A percentile compares a stretch with the other conserved stretches of the same genome.
phyloP scores from a whole-genome alignment of 192 early-diverging fungal species.

The Coemansia sp. region DNA sequence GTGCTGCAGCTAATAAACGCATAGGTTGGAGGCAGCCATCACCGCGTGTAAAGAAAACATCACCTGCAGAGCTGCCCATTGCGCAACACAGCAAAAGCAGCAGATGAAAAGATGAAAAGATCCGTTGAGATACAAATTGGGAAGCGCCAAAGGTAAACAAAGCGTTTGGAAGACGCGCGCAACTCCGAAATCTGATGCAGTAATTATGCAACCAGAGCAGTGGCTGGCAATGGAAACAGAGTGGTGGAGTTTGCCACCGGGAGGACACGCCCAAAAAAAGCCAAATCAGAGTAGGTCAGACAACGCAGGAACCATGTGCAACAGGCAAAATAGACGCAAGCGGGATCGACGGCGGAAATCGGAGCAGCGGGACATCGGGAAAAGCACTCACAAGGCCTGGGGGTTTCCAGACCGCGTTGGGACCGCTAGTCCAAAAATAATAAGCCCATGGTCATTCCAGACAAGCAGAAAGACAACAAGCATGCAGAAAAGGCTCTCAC shows the following conservation, averaged over 20 bases:
- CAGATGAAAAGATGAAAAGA: too few species aligned
- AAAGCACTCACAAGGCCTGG: too few species aligned
- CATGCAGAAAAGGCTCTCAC: not conserved
- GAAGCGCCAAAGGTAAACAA: constrained; percentile 1
- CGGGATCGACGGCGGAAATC: constrained; percentile 4
- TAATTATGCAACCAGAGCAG: not conserved
- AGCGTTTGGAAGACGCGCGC: not conserved
- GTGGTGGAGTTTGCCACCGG: not conserved
- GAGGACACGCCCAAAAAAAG: not conserved
- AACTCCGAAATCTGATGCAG: not conserved
- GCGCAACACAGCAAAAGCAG: not conserved
- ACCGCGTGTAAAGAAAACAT: not conserved
- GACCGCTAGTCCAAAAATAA: constrained; percentile 13
- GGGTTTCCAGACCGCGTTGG: constrained; percentile 13
- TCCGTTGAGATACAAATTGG: not conserved
- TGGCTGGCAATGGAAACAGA: not conserved
- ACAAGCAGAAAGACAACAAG: constrained; percentile 2
- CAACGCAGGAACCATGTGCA: constrained; percentile 10
- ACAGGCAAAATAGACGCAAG: not conserved
- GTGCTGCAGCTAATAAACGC: not conserved
- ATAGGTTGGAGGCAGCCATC: not conserved
- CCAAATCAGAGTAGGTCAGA: not conserved
- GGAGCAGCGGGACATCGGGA: not conserved
- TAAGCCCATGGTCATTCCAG: constrained; percentile 3
- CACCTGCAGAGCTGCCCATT: not conserved